Conservation (phyloP, 495 filamentous ascomycete genomes). For the Evernia prunastri region DNA sequence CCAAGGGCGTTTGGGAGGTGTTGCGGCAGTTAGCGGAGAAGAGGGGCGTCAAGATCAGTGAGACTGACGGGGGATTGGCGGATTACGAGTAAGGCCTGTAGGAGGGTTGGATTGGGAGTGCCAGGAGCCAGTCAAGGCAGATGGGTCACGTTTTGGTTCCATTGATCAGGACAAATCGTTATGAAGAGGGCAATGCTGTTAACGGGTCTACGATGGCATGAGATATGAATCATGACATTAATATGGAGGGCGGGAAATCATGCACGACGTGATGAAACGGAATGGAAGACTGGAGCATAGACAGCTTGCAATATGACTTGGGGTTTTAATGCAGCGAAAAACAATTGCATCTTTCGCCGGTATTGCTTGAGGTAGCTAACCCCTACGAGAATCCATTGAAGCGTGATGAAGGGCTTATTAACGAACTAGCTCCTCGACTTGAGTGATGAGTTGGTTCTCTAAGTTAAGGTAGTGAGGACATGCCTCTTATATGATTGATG, state of each 20-base stretch:
- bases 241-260: neutral
- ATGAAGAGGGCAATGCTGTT: neutral
- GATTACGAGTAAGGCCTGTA: neutral
- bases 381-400: neutral
- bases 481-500: neutral
- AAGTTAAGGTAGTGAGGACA: neutral
- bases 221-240: neutral
- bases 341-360: neutral
- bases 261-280: neutral
- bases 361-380: neutral
- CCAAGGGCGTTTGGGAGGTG: slow-evolving; percentile 31
- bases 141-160: too few relatives aligned
- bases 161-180: neutral
- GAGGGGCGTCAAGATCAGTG: slow-evolving; percentile 23
- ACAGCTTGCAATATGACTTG: neutral
- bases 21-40: slow-evolving; percentile 30
- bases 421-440: neutral
- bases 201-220: neutral
- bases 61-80: slow-evolving; percentile 1
- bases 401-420: neutral
- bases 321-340: neutral
- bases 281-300: neutral
- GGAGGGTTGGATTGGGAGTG: neutral
- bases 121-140: too few relatives aligned
- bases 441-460: too few relatives aligned